A percentile compares a stretch with the other conserved stretches of the same genome.
Evolutionary conservation across 106 monocot genomes (phyloP).

Genomic region (Dendrobium chrysotoxum): DNA sequence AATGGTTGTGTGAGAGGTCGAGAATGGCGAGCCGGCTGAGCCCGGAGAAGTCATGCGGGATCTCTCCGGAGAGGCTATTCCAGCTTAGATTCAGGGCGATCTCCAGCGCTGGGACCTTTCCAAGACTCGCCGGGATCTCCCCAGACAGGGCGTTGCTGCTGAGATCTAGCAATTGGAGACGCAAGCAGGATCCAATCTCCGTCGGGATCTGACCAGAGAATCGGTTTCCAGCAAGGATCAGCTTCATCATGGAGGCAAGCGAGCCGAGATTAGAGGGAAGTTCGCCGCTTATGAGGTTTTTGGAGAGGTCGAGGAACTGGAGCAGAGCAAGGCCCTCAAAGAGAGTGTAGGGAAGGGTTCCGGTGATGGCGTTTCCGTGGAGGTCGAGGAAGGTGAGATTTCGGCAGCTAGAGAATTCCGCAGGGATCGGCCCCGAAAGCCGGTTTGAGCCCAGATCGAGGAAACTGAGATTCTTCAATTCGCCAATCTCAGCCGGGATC

Average conservation of each 20-base stretch:
- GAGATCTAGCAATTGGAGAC: constrained; percentile 68
- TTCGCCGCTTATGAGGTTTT: constrained; percentile 45
- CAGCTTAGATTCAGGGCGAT: constrained; percentile 71
- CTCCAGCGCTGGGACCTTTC: constrained; percentile 60
- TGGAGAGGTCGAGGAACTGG: constrained; percentile 67
- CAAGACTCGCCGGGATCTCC: constrained; percentile 44
- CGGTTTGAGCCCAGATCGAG: constrained; percentile 67
- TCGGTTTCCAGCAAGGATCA: constrained; percentile 47
- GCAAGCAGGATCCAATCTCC: constrained; percentile 52
- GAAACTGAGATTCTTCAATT: constrained; percentile 66
- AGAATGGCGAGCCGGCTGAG: constrained; percentile 54
- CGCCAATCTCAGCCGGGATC: constrained; percentile 67
- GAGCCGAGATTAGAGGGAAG: constrained; percentile 32
- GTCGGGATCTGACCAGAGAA: constrained; percentile 58
- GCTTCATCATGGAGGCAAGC: constrained; percentile 61
- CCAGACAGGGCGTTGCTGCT: constrained; percentile 52
- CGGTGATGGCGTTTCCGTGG: constrained; percentile 56
- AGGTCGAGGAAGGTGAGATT: constrained; percentile 84
- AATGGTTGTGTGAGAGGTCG: constrained; percentile 79
- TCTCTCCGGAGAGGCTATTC: constrained; percentile 52
- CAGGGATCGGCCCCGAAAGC: constrained; percentile 44
- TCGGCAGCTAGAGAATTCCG: constrained; percentile 51
- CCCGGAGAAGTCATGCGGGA: constrained; percentile 58
- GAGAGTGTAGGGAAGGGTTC: constrained; percentile 28
- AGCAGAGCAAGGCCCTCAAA: constrained; percentile 38